Base-by-base conservation (phyloP, 495 filamentous ascomycete genomes). In the Daldinia caldariorum region DNA sequence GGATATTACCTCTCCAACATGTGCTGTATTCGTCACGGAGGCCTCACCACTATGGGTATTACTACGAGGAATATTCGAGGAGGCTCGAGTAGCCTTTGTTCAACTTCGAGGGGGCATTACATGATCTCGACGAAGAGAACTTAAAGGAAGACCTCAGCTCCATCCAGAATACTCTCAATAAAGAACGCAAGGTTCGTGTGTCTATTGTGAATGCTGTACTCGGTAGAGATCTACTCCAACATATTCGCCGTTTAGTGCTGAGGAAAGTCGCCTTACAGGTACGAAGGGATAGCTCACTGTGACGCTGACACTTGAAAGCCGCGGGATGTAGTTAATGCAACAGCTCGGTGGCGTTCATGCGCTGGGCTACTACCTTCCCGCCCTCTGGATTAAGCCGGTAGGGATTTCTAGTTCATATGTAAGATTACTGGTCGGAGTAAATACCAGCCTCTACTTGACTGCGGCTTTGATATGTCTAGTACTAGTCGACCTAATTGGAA, bases 301-400 rank as follows among this genome's bases (percentile, higher is more conserved):
- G 41, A 43, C 43, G 60, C 49, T 72, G 39, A 72, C 61, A 16
- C 18, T 41, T 20, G 26, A 34, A 55, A 69, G 67, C 55, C 73
- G 68, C 32, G 77, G 77, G 9, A 79, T 72, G 14, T 72, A 78
- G 38, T 58, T 78, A 8, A 79, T 79, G 70, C 76, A 78, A 60
- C 74, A 78, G 67, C 68, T 73, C 31, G 69, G 61, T 50, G 75
- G 75, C 37, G 65, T 78, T 1, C 77, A 78, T 60, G 76, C 59
- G 0, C 39, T 74, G 4, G 67, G 70, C 1, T 78, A 74, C 62
- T 76, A 76, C 56, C 64, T 76, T 64, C 77, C 77, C 14, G 77
- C 71, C 9, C 20, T 79, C 6, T 62, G 77, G 34, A 62, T 70
- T 9, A 64, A 77, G 31, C 74, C 71, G 14, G 72, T 78, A 41